Evolutionary conservation across 225 moss, liverwort and hornwort species (phyloP).

Genomic region (Takakia lepidozioides): DNA sequence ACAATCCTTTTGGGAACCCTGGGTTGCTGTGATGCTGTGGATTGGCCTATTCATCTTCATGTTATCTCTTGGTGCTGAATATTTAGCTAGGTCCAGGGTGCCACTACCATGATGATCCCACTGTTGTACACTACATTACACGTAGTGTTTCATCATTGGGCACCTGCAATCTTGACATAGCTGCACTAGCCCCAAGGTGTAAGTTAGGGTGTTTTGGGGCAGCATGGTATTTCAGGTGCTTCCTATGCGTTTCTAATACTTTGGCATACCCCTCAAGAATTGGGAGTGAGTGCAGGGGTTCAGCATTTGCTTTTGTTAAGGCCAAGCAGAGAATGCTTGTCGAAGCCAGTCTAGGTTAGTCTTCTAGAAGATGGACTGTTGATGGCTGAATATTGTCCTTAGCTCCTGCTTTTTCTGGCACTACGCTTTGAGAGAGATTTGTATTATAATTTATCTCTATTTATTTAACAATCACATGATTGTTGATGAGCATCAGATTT

Average conservation of each 20-base stretch:
- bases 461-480: too few relatives aligned
- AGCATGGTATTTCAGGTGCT: conserved; percentile 17
- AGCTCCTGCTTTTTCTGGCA: conserved; percentile 25
- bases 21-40: conserved; percentile 63
- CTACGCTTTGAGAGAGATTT: conserved; percentile 49
- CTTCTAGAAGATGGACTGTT: conserved; percentile 23
- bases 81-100: conserved; percentile 11
- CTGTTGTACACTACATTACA: conserved; percentile 21
- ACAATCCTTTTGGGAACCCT: conserved; percentile 81
- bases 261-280: conserved; percentile 18
- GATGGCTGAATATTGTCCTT: conserved; percentile 25
- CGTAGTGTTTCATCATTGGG: conserved; percentile 21
- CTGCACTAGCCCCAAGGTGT: conserved; percentile 9
- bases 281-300: conserved; percentile 13
- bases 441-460: too few relatives aligned
- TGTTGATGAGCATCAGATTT: too few relatives aligned
- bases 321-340: conserved; percentile 13
- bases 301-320: conserved; percentile 4
- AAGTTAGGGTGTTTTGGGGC: background rate
- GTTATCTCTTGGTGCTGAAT: background rate
- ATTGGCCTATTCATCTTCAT: conserved; percentile 3
- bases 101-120: conserved; percentile 8
- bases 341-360: conserved; percentile 12
- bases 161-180: conserved; percentile 18
- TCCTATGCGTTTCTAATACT: conserved; percentile 8